Percentiles rank a stretch among this genome's conserved stretches.
phyloP scores from a whole-genome alignment of 306 rosid genomes.

The Citrullus mucosospermus region DNA sequence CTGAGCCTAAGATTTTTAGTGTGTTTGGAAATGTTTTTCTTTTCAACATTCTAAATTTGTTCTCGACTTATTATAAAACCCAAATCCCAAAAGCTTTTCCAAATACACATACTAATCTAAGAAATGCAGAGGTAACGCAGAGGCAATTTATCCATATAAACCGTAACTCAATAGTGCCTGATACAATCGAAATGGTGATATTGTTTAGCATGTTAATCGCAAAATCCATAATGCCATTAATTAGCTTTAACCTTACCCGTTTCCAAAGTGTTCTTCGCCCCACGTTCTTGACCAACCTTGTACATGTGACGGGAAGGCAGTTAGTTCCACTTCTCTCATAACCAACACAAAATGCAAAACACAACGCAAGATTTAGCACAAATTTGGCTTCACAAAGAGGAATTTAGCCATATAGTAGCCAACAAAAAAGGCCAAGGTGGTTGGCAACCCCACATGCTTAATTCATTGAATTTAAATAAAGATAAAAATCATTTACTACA shows the following conservation, averaged over 20 bases:
- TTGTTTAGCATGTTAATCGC: not conserved
- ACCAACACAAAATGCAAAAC: conserved; percentile 1
- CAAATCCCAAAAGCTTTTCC: not conserved
- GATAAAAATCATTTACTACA: not conserved
- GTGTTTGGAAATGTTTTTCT: not conserved
- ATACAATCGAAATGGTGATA: not conserved
- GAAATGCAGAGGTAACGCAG: not conserved
- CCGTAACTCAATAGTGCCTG: not conserved
- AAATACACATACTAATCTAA: not conserved
- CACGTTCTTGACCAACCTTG: conserved; percentile 99
- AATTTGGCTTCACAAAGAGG: not conserved
- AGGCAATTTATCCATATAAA: not conserved
- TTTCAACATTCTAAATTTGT: not conserved
- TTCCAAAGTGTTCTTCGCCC: conserved; percentile 99
- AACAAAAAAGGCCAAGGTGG: not conserved
- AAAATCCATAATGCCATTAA: not conserved
- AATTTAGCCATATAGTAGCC: not conserved
- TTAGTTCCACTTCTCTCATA: conserved; percentile 8
- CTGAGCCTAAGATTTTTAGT: not conserved
- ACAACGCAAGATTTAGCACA: not conserved
- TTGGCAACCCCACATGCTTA: not conserved
- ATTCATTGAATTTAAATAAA: not conserved
- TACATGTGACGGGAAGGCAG: conserved; percentile 12
- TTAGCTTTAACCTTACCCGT: conserved; percentile 43
- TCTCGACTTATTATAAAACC: not conserved